phyloP scores from a whole-genome alignment of 1,284 basidiomycete genomes.

The Sparassis latifolia region DNA sequence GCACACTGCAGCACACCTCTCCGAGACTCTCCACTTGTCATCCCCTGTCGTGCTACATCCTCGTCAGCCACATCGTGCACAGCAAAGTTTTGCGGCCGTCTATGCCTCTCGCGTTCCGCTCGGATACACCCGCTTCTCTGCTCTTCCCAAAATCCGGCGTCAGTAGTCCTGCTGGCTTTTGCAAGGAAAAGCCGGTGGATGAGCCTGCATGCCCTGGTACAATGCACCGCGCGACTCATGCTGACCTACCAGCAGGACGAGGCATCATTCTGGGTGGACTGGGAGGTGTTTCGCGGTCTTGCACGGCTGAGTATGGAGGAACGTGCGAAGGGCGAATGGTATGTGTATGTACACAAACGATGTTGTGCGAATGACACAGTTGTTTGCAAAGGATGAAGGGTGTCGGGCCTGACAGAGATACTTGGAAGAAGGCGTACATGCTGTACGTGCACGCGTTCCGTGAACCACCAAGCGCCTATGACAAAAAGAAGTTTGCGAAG shows the following conservation, averaged over 20 bases:
- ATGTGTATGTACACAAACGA: constrained; percentile 15
- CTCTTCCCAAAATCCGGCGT: constrained; percentile 65
- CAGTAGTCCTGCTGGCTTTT: constrained; percentile 52
- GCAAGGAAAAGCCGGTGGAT: constrained; percentile 60
- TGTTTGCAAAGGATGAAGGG: constrained; percentile 22
- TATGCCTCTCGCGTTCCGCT: constrained; percentile 59
- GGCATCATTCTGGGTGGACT: constrained; percentile 37
- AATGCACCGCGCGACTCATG: constrained; percentile 58
- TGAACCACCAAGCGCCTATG: constrained; percentile 37
- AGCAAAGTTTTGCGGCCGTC: constrained; percentile 72
- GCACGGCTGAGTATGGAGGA: constrained; percentile 66
- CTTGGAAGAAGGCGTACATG: constrained; percentile 57
- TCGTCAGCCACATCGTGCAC: constrained; percentile 41
- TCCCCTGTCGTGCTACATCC: constrained; percentile 40
- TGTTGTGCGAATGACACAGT: not conserved
- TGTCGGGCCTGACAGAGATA: constrained; percentile 47
- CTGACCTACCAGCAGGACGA: constrained; percentile 46
- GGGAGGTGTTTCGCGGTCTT: constrained; percentile 43
- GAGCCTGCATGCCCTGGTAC: constrained; percentile 67
- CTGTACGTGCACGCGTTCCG: constrained; percentile 55
- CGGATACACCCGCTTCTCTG: constrained; percentile 72
- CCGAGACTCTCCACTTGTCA: constrained; percentile 38
- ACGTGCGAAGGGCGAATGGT: constrained; percentile 49
- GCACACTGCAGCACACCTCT: constrained; percentile 64
- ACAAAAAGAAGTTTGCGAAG: constrained; percentile 51